A percentile compares a stretch with the other conserved stretches of the same genome.
Evolutionary conservation across 2,329 filamentous ascomycete genomes (phyloP).

Genomic region (Tothia fuscella): DNA sequence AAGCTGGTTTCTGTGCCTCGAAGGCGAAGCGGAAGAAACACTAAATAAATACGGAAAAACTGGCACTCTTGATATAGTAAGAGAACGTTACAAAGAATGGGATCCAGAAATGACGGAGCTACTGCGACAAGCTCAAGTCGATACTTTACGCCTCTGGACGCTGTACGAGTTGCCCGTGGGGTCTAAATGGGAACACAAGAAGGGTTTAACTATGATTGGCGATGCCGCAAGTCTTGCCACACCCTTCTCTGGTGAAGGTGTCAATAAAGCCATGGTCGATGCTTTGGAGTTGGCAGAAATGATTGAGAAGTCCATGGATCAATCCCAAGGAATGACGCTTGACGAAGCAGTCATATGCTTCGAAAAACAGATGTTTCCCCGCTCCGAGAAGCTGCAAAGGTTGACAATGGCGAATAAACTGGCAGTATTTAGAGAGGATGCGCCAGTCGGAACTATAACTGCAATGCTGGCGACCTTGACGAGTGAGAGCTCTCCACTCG

Average conservation of each 20-base stretch:
- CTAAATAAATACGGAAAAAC: conserved; percentile 32
- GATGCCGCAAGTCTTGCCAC: conserved; percentile 50
- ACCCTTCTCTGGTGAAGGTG: conserved; percentile 46
- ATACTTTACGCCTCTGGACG: conserved; percentile 28
- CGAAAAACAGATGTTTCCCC: conserved; percentile 8
- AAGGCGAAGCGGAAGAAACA: conserved; percentile 29
- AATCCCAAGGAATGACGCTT: background rate
- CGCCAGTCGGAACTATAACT: background rate
- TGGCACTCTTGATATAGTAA: conserved; percentile 24
- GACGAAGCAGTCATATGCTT: background rate
- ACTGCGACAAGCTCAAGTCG: conserved; percentile 20
- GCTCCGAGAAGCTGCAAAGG: background rate
- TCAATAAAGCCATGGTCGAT: conserved; percentile 46
- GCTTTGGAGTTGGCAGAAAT: conserved; percentile 35
- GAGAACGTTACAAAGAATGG: conserved; percentile 26
- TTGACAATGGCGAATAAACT: conserved; percentile 6
- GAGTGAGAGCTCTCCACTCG: background rate
- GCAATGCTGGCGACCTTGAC: background rate
- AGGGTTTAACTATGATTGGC: conserved; percentile 44
- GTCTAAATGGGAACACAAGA: conserved; percentile 34
- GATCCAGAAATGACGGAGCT: conserved; percentile 31
- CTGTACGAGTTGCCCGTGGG: conserved; percentile 44
- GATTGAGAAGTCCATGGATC: conserved; percentile 3
- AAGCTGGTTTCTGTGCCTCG: conserved; percentile 26
- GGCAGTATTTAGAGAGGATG: background rate